Base-by-base conservation (phyloP, 2,329 filamentous ascomycete genomes). In the Apiospora pterosperma region DNA sequence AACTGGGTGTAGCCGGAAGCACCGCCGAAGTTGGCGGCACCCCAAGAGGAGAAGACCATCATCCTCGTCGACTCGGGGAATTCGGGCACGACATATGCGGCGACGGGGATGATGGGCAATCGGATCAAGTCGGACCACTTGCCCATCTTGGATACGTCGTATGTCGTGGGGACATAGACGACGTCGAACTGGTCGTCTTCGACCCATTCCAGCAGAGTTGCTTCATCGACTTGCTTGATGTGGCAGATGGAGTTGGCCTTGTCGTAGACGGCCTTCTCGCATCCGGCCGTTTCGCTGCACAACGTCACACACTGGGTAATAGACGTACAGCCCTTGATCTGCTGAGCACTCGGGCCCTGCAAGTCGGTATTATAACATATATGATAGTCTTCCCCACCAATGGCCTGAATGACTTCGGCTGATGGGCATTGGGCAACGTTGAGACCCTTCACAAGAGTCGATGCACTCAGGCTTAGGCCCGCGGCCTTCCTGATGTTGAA, bases 61-160 rank as follows among this genome's bases (percentile, higher is more conserved):
- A 73, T 62, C 21, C 69, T 66, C 55, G 64, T 68, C 1, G 71
- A 62, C 61, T 71, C 67, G 19, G 72, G 71, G 63, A 68, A 67
- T 11, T 67, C 65, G 2, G 72, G 72, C 5, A 73, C 72, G 23
- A 73, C 63, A 63, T 72, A 73, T 12, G 71, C 71, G n/a, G 72
- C 71, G 34, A 73, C 71, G 5, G 71, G 71, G 48, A 73, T 71
- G 36, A 73, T 58, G 34, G 72, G 71, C 38, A 73, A 62, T 14
- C 69, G 64, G 39, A 73, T 66, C 23, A 73, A 23, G 21, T 73
- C 71, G 10, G 69, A 69, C 72, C 72, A 73, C 31, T 66, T 64
- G 16, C 71, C 71, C 25, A 62, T 42, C 14, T 66, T 67, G 44
- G 68, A 60, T 11, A 62, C 62, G 23, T 64, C 63, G 25, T 67